These are phyloP conservation scores for Colletotrichum musae DNA, from an alignment of 2,329 filamentous ascomycete species.

Conservation along the genomic window DNA sequence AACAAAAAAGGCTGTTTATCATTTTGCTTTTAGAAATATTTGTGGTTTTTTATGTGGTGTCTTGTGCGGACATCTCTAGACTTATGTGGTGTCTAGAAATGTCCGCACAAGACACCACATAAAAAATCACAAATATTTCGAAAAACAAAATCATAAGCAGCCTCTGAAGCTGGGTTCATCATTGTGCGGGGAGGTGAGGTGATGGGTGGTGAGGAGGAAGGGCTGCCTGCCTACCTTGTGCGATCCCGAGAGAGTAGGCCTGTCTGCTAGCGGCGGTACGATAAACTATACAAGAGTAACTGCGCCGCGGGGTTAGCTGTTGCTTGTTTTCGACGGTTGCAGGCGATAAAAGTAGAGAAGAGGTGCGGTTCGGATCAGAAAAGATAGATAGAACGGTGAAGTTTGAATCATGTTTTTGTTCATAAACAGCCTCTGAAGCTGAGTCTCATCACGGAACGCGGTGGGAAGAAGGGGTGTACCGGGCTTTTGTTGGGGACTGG, in stretches of 20 bases:
- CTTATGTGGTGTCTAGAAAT: too few relatives aligned
- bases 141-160: constrained; percentile 61
- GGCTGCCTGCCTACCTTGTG: not conserved
- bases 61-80: too few relatives aligned
- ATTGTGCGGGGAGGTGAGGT: constrained; percentile 41
- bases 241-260: too few relatives aligned
- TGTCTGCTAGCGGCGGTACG: too few relatives aligned
- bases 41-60: too few relatives aligned
- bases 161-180: constrained; percentile 60
- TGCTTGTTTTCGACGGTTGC: too few relatives aligned
- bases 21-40: too few relatives aligned
- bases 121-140: constrained; percentile 43
- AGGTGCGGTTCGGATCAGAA: constrained; percentile 24
- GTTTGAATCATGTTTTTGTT: constrained; percentile 59
- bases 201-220: constrained; percentile 44
- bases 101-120: too few relatives aligned
- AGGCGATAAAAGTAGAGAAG: not conserved
- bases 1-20: constrained; percentile 36
- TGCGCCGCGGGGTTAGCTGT: too few relatives aligned
- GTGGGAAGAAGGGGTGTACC: not conserved
- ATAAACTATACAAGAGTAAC: too few relatives aligned
- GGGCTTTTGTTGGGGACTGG: not conserved
- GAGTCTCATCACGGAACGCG: constrained; percentile 51
- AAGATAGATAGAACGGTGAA: constrained; percentile 49
- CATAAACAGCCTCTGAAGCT: constrained; percentile 65